phyloP scores from a whole-genome alignment of 2,329 filamentous ascomycete genomes.

The Epichloe typhina region DNA sequence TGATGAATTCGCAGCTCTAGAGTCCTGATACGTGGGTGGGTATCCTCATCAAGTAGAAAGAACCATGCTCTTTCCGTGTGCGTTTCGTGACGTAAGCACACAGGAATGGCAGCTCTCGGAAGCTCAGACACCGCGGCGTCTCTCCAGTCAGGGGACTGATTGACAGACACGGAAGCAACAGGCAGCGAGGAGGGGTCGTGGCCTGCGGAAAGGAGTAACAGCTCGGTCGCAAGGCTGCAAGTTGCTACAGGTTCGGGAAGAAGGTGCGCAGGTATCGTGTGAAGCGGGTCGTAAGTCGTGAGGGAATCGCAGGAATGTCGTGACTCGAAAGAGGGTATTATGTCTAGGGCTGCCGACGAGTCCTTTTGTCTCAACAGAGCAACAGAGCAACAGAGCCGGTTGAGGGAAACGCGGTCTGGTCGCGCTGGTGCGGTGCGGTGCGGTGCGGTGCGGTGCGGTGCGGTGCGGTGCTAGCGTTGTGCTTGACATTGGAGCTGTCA shows the following conservation, averaged over 20 bases:
- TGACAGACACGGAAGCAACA: not conserved
- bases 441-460: not conserved
- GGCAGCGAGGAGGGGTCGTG: not conserved
- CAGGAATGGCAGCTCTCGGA: not conserved
- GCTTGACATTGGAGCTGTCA: not conserved
- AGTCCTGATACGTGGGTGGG: not conserved
- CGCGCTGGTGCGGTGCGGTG: conserved; percentile 3
- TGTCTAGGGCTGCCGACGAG: not conserved
- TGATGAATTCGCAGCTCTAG: not conserved
- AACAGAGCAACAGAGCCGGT: not conserved
- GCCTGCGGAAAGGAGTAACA: not conserved
- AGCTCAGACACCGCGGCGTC: not conserved
- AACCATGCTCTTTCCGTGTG: conserved; percentile 8
- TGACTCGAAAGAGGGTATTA: not conserved
- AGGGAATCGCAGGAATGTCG: conserved; percentile 2
- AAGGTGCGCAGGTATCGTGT: not conserved
- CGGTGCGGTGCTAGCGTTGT: conserved; percentile 4
- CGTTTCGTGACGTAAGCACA: not conserved
- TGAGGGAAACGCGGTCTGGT: conserved; percentile 11
- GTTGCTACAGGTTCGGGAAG: not conserved
- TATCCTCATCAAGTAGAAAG: conserved; percentile 6
- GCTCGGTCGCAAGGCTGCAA: not conserved
- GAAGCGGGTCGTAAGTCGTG: not conserved
- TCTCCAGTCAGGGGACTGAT: not conserved
- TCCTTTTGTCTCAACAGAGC: not conserved